A percentile compares a stretch with the other conserved stretches of the same genome.
Evolutionary conservation across 768 basidiomycete genomes (phyloP).

Genomic region (Suillus occidentalis): DNA sequence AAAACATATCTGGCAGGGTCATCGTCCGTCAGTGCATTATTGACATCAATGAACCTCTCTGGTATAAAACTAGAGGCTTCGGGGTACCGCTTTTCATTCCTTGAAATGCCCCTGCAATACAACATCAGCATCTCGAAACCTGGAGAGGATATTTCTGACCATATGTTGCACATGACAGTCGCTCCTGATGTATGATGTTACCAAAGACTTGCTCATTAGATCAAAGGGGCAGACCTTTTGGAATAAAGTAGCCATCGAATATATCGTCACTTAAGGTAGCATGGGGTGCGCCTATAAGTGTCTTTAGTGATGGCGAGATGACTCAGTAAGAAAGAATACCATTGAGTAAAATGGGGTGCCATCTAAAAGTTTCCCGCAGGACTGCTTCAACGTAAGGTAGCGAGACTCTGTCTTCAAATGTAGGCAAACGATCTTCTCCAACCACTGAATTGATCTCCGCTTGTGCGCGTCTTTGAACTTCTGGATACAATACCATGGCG

Average conservation of each 20-base stretch:
- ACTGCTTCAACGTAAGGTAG: constrained; percentile 15
- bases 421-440: not conserved
- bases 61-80: constrained; percentile 13
- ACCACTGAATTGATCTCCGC: constrained; percentile 16
- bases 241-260: constrained; percentile 20
- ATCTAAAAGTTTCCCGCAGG: constrained; percentile 19
- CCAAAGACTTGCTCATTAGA: not conserved
- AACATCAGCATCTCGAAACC: not conserved
- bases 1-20: constrained; percentile 10
- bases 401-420: not conserved
- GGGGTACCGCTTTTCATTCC: constrained; percentile 15
- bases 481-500: constrained; percentile 11
- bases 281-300: constrained; percentile 12
- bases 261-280: constrained; percentile 12
- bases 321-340: constrained; percentile 1
- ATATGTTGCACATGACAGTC: constrained; percentile 9
- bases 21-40: constrained; percentile 12
- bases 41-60: constrained; percentile 14
- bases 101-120: constrained; percentile 12
- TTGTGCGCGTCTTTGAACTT: constrained; percentile 18
- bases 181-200: constrained; percentile 6
- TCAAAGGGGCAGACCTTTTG: constrained; percentile 10
- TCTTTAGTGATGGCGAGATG: not conserved
- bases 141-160: constrained; percentile 7
- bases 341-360: constrained; percentile 15